phyloP scores from a whole-genome alignment of 805 yeast genomes.

The Candida koratica region DNA sequence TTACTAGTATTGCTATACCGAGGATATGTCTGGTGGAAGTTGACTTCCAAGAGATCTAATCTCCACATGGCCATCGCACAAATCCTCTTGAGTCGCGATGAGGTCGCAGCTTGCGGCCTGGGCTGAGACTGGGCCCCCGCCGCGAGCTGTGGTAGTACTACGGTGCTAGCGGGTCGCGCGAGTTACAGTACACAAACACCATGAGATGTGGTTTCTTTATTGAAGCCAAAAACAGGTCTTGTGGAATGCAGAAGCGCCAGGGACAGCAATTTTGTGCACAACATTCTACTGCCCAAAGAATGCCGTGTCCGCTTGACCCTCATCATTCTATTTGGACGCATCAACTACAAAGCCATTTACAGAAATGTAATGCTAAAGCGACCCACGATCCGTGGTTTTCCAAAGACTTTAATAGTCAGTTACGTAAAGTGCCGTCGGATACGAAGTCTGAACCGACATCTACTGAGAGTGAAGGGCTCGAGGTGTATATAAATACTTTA shows the following conservation, averaged over 20 bases:
- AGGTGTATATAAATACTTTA: slow-evolving; percentile 19
- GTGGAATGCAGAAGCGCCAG: slow-evolving; percentile 57
- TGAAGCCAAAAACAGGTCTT: slow-evolving; percentile 48
- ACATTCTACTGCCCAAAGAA: slow-evolving; percentile 47
- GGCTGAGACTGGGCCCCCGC: too few species aligned
- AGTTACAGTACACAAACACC: too few species aligned
- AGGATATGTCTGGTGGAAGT: slow-evolving; percentile 40
- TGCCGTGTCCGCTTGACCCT: slow-evolving; percentile 75
- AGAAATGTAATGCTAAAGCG: slow-evolving; percentile 53
- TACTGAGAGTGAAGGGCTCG: slow-evolving; percentile 5
- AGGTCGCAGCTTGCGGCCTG: too few species aligned
- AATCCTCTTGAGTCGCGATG: too few species aligned
- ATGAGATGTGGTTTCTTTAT: slow-evolving; percentile 47
- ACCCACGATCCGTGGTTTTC: slow-evolving; percentile 49
- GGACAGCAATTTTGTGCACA: slow-evolving; percentile 57
- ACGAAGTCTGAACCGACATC: neutral
- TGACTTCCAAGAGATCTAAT: slow-evolving; percentile 53
- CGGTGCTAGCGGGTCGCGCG: too few species aligned
- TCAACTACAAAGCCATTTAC: slow-evolving; percentile 52
- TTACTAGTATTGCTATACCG: slow-evolving; percentile 49
- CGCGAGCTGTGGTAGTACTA: too few species aligned
- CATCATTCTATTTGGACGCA: slow-evolving; percentile 68
- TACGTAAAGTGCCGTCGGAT: slow-evolving; percentile 3
- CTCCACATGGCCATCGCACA: slow-evolving; percentile 39
- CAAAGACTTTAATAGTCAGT: slow-evolving; percentile 42